Conservation (phyloP, 2,329 filamentous ascomycete species). For the Penicillium brasilianum region DNA sequence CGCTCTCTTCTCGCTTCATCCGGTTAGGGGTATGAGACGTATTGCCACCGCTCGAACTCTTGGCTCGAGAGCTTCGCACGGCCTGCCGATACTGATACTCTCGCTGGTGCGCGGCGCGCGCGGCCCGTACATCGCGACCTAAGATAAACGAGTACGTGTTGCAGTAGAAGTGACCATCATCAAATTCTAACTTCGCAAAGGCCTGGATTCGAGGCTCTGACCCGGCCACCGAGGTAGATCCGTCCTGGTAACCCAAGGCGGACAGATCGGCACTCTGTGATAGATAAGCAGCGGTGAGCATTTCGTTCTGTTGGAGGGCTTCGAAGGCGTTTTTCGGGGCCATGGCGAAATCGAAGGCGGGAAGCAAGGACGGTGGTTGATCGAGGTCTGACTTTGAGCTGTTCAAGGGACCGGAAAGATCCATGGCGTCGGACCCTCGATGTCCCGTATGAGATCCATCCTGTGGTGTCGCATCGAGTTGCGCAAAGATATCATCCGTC, state of each 20-base stretch:
- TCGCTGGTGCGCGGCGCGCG: slow-evolving; percentile 52
- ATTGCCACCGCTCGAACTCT: slow-evolving; percentile 53
- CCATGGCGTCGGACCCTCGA: slow-evolving; percentile 32
- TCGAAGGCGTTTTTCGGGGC: slow-evolving; percentile 43
- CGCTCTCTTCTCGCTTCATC: slow-evolving; percentile 51
- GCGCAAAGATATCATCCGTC: slow-evolving; percentile 24
- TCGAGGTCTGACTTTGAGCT: slow-evolving; percentile 38
- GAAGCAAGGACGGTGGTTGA: slow-evolving; percentile 41
- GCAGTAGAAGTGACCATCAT: slow-evolving; percentile 69
- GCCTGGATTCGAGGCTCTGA: slow-evolving; percentile 59
- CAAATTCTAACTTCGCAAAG: slow-evolving; percentile 68
- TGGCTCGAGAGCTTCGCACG: slow-evolving; percentile 48
- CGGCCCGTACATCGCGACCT: slow-evolving; percentile 64
- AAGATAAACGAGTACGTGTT: slow-evolving; percentile 66
- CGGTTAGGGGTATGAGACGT: slow-evolving; percentile 52
- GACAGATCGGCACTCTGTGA: slow-evolving; percentile 44
- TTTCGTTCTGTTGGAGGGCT: slow-evolving; percentile 46
- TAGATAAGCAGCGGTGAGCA: slow-evolving; percentile 47
- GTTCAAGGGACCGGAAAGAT: slow-evolving; percentile 42
- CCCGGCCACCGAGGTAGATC: slow-evolving; percentile 43
- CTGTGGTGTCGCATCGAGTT: slow-evolving; percentile 15
- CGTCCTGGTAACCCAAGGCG: slow-evolving; percentile 43
- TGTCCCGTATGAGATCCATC: slow-evolving; percentile 15
- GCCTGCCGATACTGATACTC: slow-evolving; percentile 50
- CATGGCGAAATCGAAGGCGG: slow-evolving; percentile 41